A percentile compares a stretch with the other conserved stretches of the same genome.
phyloP scores from a whole-genome alignment of 169 alveolate genomes.

The Hammondia hammondi region DNA sequence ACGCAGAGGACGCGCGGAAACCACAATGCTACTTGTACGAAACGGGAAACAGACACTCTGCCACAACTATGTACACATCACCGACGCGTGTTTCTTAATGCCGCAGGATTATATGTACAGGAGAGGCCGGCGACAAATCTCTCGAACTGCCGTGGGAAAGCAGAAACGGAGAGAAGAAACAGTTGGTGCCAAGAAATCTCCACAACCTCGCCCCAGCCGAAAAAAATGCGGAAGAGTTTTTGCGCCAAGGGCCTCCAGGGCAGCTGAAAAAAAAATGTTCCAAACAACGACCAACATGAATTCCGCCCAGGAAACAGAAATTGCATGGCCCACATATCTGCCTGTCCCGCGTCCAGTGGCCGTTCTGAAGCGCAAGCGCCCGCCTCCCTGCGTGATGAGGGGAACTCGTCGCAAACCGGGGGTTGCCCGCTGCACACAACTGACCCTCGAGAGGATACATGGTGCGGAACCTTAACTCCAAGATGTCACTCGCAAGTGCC shows the following conservation, averaged over 20 bases:
- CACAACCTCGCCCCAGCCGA: background rate
- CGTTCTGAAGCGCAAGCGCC: background rate
- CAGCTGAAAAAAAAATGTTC: background rate
- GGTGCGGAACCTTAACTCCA: no score
- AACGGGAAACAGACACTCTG: background rate
- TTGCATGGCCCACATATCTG: background rate
- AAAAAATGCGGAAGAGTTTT: background rate
- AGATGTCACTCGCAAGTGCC: no score
- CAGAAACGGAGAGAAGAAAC: background rate
- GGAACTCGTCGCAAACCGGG: background rate
- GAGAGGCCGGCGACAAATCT: background rate
- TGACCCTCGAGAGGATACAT: no score
- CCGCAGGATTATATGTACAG: no score
- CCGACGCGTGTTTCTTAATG: background rate
- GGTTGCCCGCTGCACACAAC: no score
- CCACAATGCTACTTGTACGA: background rate
- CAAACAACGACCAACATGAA: background rate
- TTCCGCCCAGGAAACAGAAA: background rate
- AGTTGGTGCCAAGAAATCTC: background rate
- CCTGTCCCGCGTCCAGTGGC: constrained; percentile 8
- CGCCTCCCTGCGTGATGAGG: background rate
- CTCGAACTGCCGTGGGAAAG: background rate
- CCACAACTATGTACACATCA: background rate
- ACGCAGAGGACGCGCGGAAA: background rate
- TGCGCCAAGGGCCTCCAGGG: background rate